Evolutionary conservation across 2,329 filamentous ascomycete species (phyloP), one percentile per base, ranked within the genome.

Genomic region (Cercospora sp.): DNA sequence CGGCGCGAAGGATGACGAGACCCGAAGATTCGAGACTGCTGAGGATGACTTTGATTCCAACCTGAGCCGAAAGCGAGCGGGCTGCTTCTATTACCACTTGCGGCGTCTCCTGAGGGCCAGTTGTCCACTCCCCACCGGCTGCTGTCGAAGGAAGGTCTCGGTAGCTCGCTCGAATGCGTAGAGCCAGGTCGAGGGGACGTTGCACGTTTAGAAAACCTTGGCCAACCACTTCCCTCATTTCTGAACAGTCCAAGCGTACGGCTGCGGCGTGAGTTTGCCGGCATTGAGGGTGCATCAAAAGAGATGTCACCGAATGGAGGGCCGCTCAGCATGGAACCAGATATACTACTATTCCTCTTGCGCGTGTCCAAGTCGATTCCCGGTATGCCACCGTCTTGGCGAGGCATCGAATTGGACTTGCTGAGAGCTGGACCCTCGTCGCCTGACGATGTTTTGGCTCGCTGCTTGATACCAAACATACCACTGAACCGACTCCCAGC

Each of bases 101-200:
- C 68, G 12, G 72, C 72, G 62, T 77, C 76, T 13, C 31, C 66
- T 23, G 72, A 71, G 9, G 75, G 73, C 76, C 76, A 77, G 13
- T 70, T 67, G 60, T 77, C 76, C 2, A 74, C 72, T 6, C 71
- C 91, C 59, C 89, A 79, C 9, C 76, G 72, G 28, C 68, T 87
- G 70, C 89, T 92, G 69, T 95, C 92, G 1, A 90, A 91, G 1
- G 91, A 94, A 5, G 92, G 92, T 59, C 92, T 86, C 1, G 91
- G 90, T 63, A 94, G 83, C 67, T 92, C 90, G 5, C 85, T 85
- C 0, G 78, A 79, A 65, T 80, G 78, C 6, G 81, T 77, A 73
- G 81, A 71, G 61, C 74, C 83, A 12, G 91, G 90, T 18, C 91
- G 83, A 1, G 91, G 89, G 45, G 81, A 83, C 0, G 79, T 76